Conservation (phyloP, 179 eudicot species). For the Beta corolliflora region DNA sequence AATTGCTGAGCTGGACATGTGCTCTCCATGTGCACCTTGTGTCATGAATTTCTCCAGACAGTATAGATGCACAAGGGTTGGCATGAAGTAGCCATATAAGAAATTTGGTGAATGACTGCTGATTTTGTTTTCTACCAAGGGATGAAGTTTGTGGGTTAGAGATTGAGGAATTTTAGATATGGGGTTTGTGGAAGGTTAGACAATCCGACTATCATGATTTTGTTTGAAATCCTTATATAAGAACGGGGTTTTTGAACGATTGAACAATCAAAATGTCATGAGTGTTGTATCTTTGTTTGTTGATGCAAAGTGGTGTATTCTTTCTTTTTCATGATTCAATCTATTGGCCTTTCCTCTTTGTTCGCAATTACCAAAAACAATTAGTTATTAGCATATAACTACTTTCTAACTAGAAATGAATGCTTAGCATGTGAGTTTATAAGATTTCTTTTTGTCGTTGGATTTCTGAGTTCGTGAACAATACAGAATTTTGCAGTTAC, state of each 20-base stretch:
- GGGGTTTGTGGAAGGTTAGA: too few species aligned
- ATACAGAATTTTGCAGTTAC: slow-evolving; percentile 19
- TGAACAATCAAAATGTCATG: too few species aligned
- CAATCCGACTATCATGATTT: too few species aligned
- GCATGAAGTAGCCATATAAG: not conserved
- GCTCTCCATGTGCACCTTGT: not conserved
- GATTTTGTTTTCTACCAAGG: not conserved
- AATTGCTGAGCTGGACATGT: not conserved
- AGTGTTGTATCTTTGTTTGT: not conserved
- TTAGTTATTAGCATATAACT: not conserved
- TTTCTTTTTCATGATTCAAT: not conserved
- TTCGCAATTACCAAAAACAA: not conserved
- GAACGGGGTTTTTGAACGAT: not conserved
- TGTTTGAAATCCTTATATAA: not conserved
- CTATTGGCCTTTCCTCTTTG: not conserved
- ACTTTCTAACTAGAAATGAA: slow-evolving; percentile 6
- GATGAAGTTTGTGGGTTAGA: not conserved
- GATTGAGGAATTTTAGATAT: not conserved
- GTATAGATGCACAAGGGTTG: not conserved
- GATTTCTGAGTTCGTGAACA: not conserved
- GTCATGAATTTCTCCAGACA: not conserved
- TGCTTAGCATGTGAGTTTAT: not conserved
- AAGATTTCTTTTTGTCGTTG: not conserved
- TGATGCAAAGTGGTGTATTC: not conserved
- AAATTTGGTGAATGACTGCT: not conserved